Base-by-base conservation (phyloP, 495 filamentous ascomycete species). In the Sphaerosporella brunnea region DNA sequence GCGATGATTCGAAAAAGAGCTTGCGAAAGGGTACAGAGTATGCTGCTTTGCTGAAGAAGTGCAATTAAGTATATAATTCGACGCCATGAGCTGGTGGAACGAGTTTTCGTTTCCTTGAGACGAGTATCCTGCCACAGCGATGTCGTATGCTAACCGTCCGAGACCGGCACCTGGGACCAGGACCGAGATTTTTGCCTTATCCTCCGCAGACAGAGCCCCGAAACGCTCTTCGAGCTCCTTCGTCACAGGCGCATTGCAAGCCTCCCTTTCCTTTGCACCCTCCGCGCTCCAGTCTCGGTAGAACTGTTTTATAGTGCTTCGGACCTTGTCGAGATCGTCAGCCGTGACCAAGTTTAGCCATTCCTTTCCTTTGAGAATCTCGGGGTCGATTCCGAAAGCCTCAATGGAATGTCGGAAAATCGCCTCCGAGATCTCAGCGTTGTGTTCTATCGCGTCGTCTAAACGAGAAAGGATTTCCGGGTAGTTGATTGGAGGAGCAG, bases 41-140 rank as follows among this genome's bases (percentile, higher is more conserved):
- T 54, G 47, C 21, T 58, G 48, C 19, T 60, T 47, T 18, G 40
- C 45, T 20, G 46, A 23, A 30, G 48, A 48, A n/a, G 51, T 54
- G 45, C 55, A 61, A 55, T 96, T 96, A 8, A 97, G 70, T 9
- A 95, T 69, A 68, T 85, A 93, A 23, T 78, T 81, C 48, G 80
- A 84, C 10, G 84, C 86, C 47, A 96, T 65, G 9, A 95, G 70
- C 56, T 88, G 82, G 61, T 96, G 90, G 54, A 88, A 94, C 13
- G 84, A 92, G 51, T 96, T 86, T 66, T 97, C 90, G 52, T 96
- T 97, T 10, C 92, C 90, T 60, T 96, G 84, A 0, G 74, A 71
- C 0, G 69, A 61, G 63, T 75, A 93, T 11, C 90, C 52, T 3
- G 67, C 69, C n/a, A 64, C 64, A 55, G 78, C 84, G 38, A 95